Evolutionary conservation across 768 basidiomycete species (phyloP).

Genomic region (Tulasnella sp.): DNA sequence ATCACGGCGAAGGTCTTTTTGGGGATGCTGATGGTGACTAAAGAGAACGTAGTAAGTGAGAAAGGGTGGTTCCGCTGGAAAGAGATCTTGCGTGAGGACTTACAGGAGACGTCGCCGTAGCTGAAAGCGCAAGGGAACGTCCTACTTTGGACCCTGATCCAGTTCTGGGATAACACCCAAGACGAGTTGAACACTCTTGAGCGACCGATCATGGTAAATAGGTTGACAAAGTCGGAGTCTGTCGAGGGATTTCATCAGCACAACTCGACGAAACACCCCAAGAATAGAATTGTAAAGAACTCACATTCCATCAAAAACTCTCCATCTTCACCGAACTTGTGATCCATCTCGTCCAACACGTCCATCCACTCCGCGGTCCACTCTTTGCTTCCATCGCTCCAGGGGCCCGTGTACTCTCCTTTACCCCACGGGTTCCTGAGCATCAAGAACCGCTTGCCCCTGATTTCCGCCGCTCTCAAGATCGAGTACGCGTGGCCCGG

Average conservation of each 20-base stretch:
- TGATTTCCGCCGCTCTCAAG: conserved; percentile 45
- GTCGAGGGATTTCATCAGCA: background rate
- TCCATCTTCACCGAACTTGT: conserved; percentile 28
- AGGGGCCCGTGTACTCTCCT: conserved; percentile 25
- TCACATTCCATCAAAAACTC: conserved; percentile 29
- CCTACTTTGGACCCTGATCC: conserved; percentile 47
- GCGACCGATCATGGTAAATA: conserved; percentile 47
- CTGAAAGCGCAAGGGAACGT: conserved; percentile 50
- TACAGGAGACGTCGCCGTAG: conserved; percentile 55
- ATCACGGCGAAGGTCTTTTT: conserved; percentile 46
- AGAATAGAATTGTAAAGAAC: background rate
- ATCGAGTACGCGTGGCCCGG: conserved; percentile 48
- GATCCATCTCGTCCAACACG: conserved; percentile 22
- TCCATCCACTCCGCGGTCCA: conserved; percentile 28
- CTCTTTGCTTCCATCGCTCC: conserved; percentile 26
- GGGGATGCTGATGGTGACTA: conserved; percentile 50
- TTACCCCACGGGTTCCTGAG: conserved; percentile 54
- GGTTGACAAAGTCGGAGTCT: conserved; percentile 33
- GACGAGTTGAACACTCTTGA: conserved; percentile 49
- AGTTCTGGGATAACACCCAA: conserved; percentile 50
- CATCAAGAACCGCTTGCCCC: conserved; percentile 49
- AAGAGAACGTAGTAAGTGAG: background rate
- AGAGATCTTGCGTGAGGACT: conserved; percentile 30
- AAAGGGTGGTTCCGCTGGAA: background rate
- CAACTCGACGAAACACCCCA: background rate